A percentile compares a stretch with the other conserved stretches of the same genome.
Conservation (phyloP, 2,329 filamentous ascomycete species). For the Drechmeria coniospora region DNA sequence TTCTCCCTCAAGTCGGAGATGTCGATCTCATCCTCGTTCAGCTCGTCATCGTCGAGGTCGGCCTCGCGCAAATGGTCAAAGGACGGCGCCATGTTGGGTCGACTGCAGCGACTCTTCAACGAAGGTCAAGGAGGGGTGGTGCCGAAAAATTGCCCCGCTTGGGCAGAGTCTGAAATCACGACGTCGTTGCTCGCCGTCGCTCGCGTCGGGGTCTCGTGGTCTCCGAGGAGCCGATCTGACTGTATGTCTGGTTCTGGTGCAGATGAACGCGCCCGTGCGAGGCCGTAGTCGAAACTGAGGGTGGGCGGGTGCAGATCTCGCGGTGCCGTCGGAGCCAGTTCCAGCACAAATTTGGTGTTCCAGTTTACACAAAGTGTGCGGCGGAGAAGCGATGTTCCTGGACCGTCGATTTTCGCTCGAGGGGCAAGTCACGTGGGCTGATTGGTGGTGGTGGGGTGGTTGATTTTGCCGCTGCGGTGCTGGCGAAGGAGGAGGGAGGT, state of each 20-base stretch:
- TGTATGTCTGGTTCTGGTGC: no score
- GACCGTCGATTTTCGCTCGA: conserved; percentile 14
- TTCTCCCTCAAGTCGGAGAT: conserved; percentile 88
- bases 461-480: conserved; percentile 1
- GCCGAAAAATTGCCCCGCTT: conserved; percentile 22
- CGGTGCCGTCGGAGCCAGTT: conserved; percentile 1
- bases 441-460: conserved; percentile 3
- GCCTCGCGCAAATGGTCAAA: conserved; percentile 88
- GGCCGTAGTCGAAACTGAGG: no score
- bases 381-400: conserved; percentile 24
- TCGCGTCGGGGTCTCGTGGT: neutral
- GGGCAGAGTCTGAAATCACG: conserved; percentile 5
- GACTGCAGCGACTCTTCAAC: conserved; percentile 11
- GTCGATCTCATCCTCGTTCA: conserved; percentile 87
- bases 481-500: neutral
- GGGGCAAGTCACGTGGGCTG: conserved; percentile 26
- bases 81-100: conserved; percentile 66
- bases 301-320: conserved; percentile 8
- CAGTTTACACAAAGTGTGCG: conserved; percentile 23
- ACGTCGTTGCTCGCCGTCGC: conserved; percentile 6
- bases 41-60: conserved; percentile 71
- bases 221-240: neutral
- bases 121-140: conserved; percentile 16
- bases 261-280: no score
- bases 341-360: conserved; percentile 24